phyloP scores from a whole-genome alignment of 768 basidiomycete species.

The Crassisporium funariophilum region DNA sequence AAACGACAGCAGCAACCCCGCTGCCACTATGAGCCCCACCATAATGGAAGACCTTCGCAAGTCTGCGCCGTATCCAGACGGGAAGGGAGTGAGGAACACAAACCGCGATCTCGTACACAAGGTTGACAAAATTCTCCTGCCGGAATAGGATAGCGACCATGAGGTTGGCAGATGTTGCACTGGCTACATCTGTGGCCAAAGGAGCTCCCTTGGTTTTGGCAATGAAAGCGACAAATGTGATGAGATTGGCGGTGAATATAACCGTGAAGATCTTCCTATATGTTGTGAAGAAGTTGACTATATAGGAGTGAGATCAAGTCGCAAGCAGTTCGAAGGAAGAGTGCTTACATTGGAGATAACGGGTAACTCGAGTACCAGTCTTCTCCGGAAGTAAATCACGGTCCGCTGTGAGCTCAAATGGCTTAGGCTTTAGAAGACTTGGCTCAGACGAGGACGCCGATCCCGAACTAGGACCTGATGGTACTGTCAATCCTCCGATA shows the following conservation, averaged over 20 bases:
- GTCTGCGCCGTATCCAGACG: constrained; percentile 43
- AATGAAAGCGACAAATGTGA: constrained; percentile 44
- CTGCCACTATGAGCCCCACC: constrained; percentile 59
- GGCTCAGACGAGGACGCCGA: constrained; percentile 21
- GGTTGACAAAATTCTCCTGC: constrained; percentile 56
- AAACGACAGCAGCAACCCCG: constrained; percentile 52
- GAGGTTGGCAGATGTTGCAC: constrained; percentile 44
- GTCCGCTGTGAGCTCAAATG: constrained; percentile 18
- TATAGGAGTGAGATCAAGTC: background rate
- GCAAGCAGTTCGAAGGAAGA: constrained; percentile 38
- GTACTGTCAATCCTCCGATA: constrained; percentile 1
- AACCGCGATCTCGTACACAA: constrained; percentile 49
- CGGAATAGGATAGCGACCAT: constrained; percentile 44
- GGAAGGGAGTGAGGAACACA: constrained; percentile 39
- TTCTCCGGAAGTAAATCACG: constrained; percentile 31
- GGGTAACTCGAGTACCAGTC: constrained; percentile 8
- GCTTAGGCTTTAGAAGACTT: constrained; percentile 25
- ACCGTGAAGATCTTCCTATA: constrained; percentile 59
- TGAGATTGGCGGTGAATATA: constrained; percentile 53
- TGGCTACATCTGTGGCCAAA: constrained; percentile 39
- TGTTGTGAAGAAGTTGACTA: constrained; percentile 36
- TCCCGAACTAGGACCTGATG: constrained; percentile 3
- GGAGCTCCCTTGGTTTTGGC: constrained; percentile 35
- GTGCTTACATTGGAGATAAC: constrained; percentile 30
- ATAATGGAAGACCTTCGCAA: constrained; percentile 55